Evolutionary conservation across 805 yeast genomes (phyloP), one percentile per base, ranked within the genome.

Genomic region (Nakazawaea peltata): DNA sequence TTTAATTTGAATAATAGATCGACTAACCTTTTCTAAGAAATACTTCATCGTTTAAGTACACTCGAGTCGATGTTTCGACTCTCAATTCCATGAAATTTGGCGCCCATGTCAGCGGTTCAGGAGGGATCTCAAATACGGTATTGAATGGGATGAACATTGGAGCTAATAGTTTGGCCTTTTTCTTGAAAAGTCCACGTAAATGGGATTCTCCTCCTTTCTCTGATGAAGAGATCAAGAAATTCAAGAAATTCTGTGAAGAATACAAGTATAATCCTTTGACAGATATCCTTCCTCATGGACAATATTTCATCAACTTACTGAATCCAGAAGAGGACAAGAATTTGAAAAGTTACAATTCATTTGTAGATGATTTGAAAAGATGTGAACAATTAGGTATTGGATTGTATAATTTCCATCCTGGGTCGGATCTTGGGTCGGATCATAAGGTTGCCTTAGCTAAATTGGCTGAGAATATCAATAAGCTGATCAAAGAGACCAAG

Each of bases 231-330:
- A 78, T 80, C 9, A 55, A 52, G 3, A 71, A 74, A 42, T 92
- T 92, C 59, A 69, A 69, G 42, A 60, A 62, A 5, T 61, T 75
- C 15, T 86, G 96, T 52, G 59, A 67, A 36, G 58, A 72, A 37
- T 67, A 67, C 50, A 74, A 78, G 2, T 88, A 77, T 55, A 71
- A 86, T 52, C 80, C 95, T 3, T 52, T 70, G 37, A 81, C 79
- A 18, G 95, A 88, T 49, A 69, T 86, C 33, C 65, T 92, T 32
- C 97, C 98, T 0, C 98, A 92, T 56, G 97, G 96, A 1, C 86
- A 94, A 17, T 92, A 88, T 54, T 77, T 92, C 48, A 88, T 92
- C 52, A 92, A 92, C 53, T 59, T 92, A 42, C 97, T 94, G 17
- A 87, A 86, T 46, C 96, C 97, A 1, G 96, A 87, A 45, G 55